Conservation (phyloP, 2,329 filamentous ascomycete species). For the Cadophora sp. region DNA sequence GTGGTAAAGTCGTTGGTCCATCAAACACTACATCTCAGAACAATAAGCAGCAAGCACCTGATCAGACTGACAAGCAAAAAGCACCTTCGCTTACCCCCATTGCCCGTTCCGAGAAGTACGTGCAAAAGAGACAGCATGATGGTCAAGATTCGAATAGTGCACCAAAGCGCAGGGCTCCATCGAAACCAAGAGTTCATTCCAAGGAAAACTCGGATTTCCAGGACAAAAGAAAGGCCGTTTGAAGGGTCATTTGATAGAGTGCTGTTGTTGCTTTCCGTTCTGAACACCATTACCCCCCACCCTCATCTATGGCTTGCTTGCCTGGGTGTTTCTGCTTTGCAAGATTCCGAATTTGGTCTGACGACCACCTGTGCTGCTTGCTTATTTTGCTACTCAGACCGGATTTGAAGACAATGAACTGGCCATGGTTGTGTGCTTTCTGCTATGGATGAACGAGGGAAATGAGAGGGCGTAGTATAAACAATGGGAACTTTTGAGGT, state of each 20-base stretch:
- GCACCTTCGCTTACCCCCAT: not conserved
- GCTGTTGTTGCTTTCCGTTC: not conserved
- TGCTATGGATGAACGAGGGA: not conserved
- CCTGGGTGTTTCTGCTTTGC: not conserved
- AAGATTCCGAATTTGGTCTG: not conserved
- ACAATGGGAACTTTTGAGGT: no score
- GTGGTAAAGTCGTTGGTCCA: not conserved
- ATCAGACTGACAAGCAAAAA: not conserved
- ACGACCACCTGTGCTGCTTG: no score
- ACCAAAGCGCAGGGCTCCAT: not conserved
- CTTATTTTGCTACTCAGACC: not conserved
- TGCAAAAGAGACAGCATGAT: conserved; percentile 1
- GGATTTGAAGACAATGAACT: not conserved
- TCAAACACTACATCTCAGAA: not conserved
- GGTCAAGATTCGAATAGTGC: not conserved
- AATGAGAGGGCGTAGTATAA: no score
- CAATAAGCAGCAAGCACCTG: not conserved
- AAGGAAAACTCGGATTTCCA: conserved; percentile 18
- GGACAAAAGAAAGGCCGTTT: not conserved
- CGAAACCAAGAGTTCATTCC: not conserved
- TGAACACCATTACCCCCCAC: not conserved
- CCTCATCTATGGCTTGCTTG: not conserved
- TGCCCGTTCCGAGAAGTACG: not conserved
- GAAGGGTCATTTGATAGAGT: not conserved
- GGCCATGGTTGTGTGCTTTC: not conserved